Evolutionary conservation across 768 basidiomycete genomes (phyloP).

Genomic region (Dacryopinax spathularia): DNA sequence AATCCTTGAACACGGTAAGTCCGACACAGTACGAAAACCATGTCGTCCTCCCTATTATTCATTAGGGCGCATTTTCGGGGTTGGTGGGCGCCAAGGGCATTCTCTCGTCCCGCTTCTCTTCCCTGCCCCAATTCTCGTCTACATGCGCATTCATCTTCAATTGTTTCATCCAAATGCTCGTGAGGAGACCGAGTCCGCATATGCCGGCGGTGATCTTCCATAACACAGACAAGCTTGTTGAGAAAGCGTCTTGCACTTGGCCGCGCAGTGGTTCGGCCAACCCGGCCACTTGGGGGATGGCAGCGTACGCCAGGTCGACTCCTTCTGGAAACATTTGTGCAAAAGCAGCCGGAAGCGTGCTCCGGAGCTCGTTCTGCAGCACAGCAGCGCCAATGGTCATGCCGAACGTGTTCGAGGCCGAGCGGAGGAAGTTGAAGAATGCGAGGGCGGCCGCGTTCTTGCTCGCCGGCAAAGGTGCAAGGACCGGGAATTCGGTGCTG

Average conservation of each 20-base stretch:
- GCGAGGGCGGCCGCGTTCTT: conserved; percentile 15
- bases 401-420: conserved; percentile 32
- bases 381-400: conserved; percentile 37
- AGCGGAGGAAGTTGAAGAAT: conserved; percentile 19
- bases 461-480: conserved; percentile 15
- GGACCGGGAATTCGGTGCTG: conserved; percentile 20
- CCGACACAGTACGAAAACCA: no score
- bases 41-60: no score
- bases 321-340: conserved; percentile 23
- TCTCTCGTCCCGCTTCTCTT: not conserved
- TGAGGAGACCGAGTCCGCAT: conserved; percentile 25
- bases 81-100: not conserved
- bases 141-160: conserved; percentile 22
- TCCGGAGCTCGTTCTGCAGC: conserved; percentile 37
- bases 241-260: conserved; percentile 32
- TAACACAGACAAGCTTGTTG: conserved; percentile 25
- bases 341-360: conserved; percentile 30
- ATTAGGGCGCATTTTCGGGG: no score
- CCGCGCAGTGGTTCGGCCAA: conserved; percentile 25
- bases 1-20: no score
- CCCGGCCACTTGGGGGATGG: conserved; percentile 31
- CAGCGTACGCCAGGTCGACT: conserved; percentile 32
- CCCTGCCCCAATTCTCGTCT: conserved; percentile 24
- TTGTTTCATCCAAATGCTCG: conserved; percentile 24
- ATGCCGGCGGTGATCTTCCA: conserved; percentile 35